phyloP scores from a whole-genome alignment of 78 protist genomes.

The Trichosphaerium sp. region DNA sequence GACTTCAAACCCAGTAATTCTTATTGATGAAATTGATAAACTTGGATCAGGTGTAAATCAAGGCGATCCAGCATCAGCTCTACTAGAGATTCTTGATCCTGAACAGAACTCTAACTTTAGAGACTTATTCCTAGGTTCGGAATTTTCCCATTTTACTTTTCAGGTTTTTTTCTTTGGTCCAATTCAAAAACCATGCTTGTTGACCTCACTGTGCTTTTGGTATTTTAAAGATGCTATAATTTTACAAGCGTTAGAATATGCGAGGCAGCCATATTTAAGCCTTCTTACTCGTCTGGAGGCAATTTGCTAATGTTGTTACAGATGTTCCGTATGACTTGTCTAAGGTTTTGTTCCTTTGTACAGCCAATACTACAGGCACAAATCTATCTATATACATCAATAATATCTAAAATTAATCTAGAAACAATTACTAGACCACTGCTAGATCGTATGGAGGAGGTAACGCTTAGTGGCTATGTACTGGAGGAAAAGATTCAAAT shows the following conservation, averaged over 20 bases:
- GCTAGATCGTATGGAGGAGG: slow-evolving; percentile 90
- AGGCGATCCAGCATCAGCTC: slow-evolving; percentile 86
- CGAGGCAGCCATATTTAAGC: neutral
- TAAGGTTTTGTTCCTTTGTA: slow-evolving; percentile 79
- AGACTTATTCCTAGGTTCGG: slow-evolving; percentile 75
- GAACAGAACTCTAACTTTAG: slow-evolving; percentile 83
- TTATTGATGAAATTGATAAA: slow-evolving; percentile 92
- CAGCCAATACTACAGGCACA: slow-evolving; percentile 72
- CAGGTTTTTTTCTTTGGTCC: neutral
- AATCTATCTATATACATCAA: no score
- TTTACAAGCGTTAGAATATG: no score
- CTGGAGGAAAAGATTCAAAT: slow-evolving; percentile 74
- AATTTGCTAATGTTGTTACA: neutral
- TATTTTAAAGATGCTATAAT: neutral
- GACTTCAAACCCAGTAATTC: slow-evolving; percentile 82
- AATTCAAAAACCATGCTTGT: neutral
- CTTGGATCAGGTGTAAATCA: slow-evolving; percentile 7
- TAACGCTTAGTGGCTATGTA: slow-evolving; percentile 43
- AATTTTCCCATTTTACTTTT: neutral
- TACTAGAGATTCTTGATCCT: slow-evolving; percentile 91
- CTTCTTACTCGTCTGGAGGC: neutral
- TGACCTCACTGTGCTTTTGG: no score
- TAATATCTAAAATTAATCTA: no score
- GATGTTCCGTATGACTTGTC: slow-evolving; percentile 46
- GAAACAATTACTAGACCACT: slow-evolving; percentile 79